Percentiles rank a stretch among this genome's conserved stretches.
phyloP scores from a whole-genome alignment of 306 rosid genomes.

The Sechiopsis laciniata region DNA sequence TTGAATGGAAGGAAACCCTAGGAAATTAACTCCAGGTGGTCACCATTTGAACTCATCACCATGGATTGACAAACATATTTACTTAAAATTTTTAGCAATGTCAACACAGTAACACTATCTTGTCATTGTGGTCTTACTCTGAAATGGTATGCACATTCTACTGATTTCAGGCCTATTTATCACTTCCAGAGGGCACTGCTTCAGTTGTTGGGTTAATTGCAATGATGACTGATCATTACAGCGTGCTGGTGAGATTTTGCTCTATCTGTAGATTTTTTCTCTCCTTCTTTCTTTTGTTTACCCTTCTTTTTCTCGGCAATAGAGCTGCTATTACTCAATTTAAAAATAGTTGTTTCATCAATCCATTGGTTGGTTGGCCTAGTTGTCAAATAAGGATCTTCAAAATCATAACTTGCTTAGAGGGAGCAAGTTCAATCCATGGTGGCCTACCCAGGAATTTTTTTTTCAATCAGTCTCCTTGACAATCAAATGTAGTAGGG shows the following conservation, averaged over 20 bases:
- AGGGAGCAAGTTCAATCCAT: too few relatives aligned
- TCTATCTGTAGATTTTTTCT: not conserved
- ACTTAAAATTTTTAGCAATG: not conserved
- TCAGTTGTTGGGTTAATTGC: conserved; percentile 90
- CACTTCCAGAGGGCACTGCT: conserved; percentile 98
- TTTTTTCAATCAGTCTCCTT: too few relatives aligned
- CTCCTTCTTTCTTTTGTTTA: too few relatives aligned
- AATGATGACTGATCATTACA: conserved; percentile 91
- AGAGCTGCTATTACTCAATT: conserved; percentile 11
- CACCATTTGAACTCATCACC: too few relatives aligned
- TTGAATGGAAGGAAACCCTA: too few relatives aligned
- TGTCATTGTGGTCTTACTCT: conserved; percentile 24
- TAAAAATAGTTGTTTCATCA: not conserved
- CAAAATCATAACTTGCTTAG: too few relatives aligned
- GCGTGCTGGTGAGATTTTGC: conserved; percentile 59
- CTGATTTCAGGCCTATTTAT: conserved; percentile 78
- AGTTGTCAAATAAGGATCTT: too few relatives aligned
- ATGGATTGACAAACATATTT: too few relatives aligned
- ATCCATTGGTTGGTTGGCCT: too few relatives aligned
- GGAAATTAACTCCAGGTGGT: too few relatives aligned
- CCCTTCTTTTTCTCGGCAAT: not conserved
- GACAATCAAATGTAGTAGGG: too few relatives aligned
- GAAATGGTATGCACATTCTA: conserved; percentile 26
- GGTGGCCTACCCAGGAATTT: too few relatives aligned
- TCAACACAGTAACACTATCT: conserved; percentile 11